Evolutionary conservation across 2,329 filamentous ascomycete species (phyloP).

Genomic region (Helotiales sp.): DNA sequence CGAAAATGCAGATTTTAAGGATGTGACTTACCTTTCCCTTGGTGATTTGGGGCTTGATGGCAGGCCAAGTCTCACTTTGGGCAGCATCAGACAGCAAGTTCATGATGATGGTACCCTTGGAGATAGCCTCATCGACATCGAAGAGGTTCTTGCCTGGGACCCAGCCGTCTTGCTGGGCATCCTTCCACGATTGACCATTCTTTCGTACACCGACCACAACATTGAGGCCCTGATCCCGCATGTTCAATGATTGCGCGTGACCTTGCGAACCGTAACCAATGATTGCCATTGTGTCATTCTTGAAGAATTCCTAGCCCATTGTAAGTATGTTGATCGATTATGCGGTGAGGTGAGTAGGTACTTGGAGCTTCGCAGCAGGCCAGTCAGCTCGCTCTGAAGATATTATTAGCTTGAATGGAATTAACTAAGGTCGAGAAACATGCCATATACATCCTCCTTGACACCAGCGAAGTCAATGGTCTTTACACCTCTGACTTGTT

Average conservation of each 20-base stretch:
- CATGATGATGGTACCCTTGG: constrained; percentile 94
- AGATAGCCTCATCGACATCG: constrained; percentile 95
- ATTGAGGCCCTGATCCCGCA: constrained; percentile 99
- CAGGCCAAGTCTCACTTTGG: constrained; percentile 97
- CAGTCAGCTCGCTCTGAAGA: constrained; percentile 89
- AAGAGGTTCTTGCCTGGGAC: constrained; percentile 98
- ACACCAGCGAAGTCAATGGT: constrained; percentile 95
- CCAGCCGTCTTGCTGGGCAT: constrained; percentile 96
- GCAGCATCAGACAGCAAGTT: constrained; percentile 98
- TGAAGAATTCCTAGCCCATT: constrained; percentile 85
- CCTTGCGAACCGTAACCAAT: constrained; percentile 99
- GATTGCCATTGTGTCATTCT: constrained; percentile 97
- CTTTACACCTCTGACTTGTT: constrained; percentile 82
- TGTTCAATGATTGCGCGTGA: constrained; percentile 98
- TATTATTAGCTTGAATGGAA: constrained; percentile 25
- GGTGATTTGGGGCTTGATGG: constrained; percentile 95
- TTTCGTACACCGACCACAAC: constrained; percentile 99
- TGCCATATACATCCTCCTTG: constrained; percentile 94
- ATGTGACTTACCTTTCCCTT: constrained; percentile 83
- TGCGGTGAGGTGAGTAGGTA: constrained; percentile 48
- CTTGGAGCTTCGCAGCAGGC: constrained; percentile 96
- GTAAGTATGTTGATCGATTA: constrained; percentile 23
- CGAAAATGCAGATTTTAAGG: not conserved
- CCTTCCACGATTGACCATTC: constrained; percentile 97
- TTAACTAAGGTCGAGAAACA: constrained; percentile 32